A percentile compares a stretch with the other conserved stretches of the same genome.
phyloP scores from a whole-genome alignment of 2,329 filamentous ascomycete species.

The Zymoseptoria tritici region DNA sequence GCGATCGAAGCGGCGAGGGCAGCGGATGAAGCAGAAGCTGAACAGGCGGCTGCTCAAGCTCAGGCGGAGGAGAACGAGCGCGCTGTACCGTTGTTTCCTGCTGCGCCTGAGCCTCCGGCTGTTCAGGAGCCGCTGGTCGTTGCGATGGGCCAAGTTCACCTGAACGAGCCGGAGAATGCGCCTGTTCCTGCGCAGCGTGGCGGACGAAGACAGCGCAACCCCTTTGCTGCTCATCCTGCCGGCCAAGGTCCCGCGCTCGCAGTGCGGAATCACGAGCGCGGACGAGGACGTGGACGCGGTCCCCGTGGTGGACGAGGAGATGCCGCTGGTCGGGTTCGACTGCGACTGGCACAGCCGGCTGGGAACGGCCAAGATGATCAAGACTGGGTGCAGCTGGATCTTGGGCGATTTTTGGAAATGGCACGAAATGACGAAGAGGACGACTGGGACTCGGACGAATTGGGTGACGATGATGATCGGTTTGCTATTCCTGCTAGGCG shows the following conservation, averaged over 20 bases:
- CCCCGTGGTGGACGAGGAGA: not conserved
- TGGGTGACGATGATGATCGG: constrained; percentile 35
- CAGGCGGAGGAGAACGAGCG: constrained; percentile 16
- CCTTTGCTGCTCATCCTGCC: constrained; percentile 15
- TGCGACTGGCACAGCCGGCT: not conserved
- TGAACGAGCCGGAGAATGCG: constrained; percentile 3
- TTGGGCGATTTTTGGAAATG: constrained; percentile 47
- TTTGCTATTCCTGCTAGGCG: constrained; percentile 19
- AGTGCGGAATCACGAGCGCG: constrained; percentile 17
- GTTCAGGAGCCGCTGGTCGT: constrained; percentile 12
- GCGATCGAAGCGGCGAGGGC: constrained; percentile 30
- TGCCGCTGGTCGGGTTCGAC: not conserved
- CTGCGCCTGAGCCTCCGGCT: constrained; percentile 5
- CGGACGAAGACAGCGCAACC: constrained; percentile 18
- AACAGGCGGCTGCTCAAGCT: constrained; percentile 25
- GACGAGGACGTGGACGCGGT: constrained; percentile 4
- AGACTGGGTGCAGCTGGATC: constrained; percentile 26
- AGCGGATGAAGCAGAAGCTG: constrained; percentile 28
- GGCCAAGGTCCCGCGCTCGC: constrained; percentile 15
- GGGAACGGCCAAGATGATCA: constrained; percentile 11
- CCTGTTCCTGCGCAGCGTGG: constrained; percentile 1
- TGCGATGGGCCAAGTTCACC: constrained; percentile 15
- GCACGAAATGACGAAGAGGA: constrained; percentile 49
- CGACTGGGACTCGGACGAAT: constrained; percentile 53
- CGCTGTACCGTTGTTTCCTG: constrained; percentile 1